Conservation (phyloP, 2,329 filamentous ascomycete species). For the Colletotrichum tamarilloi region DNA sequence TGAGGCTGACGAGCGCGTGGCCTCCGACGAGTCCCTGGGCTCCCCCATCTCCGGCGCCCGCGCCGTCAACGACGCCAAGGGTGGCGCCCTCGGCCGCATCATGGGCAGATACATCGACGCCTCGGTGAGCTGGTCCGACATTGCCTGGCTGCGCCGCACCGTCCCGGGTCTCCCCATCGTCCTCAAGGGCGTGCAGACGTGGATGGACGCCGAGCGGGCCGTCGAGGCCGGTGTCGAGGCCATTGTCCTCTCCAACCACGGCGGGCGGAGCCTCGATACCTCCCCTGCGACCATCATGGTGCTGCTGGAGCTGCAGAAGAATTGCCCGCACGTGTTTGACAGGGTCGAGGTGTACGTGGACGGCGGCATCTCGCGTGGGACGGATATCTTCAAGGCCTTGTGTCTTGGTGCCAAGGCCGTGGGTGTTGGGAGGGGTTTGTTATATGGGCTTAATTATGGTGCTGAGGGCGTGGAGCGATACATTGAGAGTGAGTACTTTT, state of each 20-base stretch:
- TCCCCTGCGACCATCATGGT: constrained; percentile 66
- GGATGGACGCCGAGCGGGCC: constrained; percentile 70
- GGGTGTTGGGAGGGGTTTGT: constrained; percentile 69
- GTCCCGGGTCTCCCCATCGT: constrained; percentile 67
- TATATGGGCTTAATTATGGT: constrained; percentile 72
- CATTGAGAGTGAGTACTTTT: constrained; percentile 58
- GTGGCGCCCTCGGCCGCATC: constrained; percentile 64
- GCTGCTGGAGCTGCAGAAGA: constrained; percentile 71
- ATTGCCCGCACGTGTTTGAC: constrained; percentile 69
- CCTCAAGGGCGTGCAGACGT: constrained; percentile 78
- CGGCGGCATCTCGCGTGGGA: constrained; percentile 72
- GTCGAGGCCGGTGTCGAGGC: constrained; percentile 72
- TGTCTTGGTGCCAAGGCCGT: constrained; percentile 73
- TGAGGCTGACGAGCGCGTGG: constrained; percentile 58
- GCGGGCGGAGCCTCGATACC: constrained; percentile 66
- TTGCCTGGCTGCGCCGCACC: constrained; percentile 71
- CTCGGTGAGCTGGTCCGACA: constrained; percentile 70
- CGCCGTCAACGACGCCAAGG: constrained; percentile 63
- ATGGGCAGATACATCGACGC: constrained; percentile 69
- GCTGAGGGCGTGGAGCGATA: constrained; percentile 65
- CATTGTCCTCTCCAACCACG: constrained; percentile 78
- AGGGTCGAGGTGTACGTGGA: constrained; percentile 72
- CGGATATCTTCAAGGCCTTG: constrained; percentile 75
- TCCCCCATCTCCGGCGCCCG: constrained; percentile 62
- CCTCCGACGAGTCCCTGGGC: constrained; percentile 57